Evolutionary conservation across 148 eudicot genomes (phyloP).

Genomic region (Heliosperma pusillum): DNA sequence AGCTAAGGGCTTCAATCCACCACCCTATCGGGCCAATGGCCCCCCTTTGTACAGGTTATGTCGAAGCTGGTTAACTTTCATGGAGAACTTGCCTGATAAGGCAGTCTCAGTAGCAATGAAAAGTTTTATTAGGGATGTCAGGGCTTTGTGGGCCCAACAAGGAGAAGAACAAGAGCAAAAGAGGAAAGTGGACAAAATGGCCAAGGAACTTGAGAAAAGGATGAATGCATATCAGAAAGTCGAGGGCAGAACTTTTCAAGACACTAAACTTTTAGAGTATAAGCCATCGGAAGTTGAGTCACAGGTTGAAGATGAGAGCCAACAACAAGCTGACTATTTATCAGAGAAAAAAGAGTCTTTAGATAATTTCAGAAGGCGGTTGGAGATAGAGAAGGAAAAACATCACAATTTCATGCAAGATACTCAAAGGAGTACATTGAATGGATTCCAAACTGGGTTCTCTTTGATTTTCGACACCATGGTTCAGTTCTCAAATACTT

Average conservation of each 20-base stretch:
- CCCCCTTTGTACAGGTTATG: constrained; percentile 74
- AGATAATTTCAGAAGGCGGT: constrained; percentile 49
- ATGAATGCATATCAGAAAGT: constrained; percentile 59
- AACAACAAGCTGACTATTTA: constrained; percentile 40
- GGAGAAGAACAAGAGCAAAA: constrained; percentile 81
- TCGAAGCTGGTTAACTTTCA: constrained; percentile 56
- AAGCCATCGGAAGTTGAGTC: constrained; percentile 30
- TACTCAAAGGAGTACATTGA: constrained; percentile 69
- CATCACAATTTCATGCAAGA: constrained; percentile 70
- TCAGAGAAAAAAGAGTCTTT: constrained; percentile 61
- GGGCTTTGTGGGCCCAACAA: constrained; percentile 75
- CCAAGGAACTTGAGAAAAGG: constrained; percentile 76
- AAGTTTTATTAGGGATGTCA: constrained; percentile 67
- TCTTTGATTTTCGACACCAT: constrained; percentile 61
- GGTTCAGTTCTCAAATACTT: constrained; percentile 67
- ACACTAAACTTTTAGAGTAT: constrained; percentile 49
- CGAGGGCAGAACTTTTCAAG: constrained; percentile 50
- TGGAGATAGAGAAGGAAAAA: constrained; percentile 80
- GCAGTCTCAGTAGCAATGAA: constrained; percentile 60
- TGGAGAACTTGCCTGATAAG: constrained; percentile 76
- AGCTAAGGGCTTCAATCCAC: constrained; percentile 36
- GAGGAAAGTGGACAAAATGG: constrained; percentile 73
- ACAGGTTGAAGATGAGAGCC: constrained; percentile 39
- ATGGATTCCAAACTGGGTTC: constrained; percentile 87
- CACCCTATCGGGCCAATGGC: constrained; percentile 44